Percentiles rank a stretch among this genome's conserved stretches.
phyloP scores from a whole-genome alignment of 164 flowering plant species.

The Buxus sempervirens region DNA sequence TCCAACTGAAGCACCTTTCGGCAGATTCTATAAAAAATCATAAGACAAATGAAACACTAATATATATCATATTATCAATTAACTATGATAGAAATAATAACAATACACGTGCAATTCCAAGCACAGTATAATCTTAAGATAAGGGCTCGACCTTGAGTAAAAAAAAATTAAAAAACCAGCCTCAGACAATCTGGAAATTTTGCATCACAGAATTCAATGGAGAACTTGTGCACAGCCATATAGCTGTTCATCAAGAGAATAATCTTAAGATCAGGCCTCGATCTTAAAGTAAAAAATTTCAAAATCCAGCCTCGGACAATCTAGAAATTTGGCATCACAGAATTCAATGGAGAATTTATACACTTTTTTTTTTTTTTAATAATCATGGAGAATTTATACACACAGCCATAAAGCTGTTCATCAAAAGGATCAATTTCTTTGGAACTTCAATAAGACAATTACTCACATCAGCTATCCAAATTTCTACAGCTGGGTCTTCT shows the following conservation, averaged over 20 bases:
- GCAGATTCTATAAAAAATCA: constrained; percentile 54
- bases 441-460: not conserved
- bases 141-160: not conserved
- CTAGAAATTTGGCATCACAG: not conserved
- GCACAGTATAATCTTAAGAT: not conserved
- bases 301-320: not conserved
- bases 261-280: not conserved
- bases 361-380: too few relatives aligned
- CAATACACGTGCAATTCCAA: constrained; percentile 3
- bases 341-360: not conserved
- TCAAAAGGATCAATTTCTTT: not conserved
- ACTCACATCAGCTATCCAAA: constrained; percentile 89
- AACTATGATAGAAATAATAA: not conserved
- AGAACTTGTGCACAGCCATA: not conserved
- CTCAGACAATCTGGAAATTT: not conserved
- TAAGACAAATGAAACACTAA: not conserved
- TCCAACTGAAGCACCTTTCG: constrained; percentile 65
- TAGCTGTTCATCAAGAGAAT: not conserved
- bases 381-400: too few relatives aligned
- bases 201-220: not conserved
- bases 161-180: too few relatives aligned
- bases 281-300: not conserved
- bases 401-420: not conserved
- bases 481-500: constrained; percentile 80
- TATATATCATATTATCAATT: not conserved